phyloP scores from a whole-genome alignment of 2,329 filamentous ascomycete genomes.

The Neopestalotiopsis rosae region DNA sequence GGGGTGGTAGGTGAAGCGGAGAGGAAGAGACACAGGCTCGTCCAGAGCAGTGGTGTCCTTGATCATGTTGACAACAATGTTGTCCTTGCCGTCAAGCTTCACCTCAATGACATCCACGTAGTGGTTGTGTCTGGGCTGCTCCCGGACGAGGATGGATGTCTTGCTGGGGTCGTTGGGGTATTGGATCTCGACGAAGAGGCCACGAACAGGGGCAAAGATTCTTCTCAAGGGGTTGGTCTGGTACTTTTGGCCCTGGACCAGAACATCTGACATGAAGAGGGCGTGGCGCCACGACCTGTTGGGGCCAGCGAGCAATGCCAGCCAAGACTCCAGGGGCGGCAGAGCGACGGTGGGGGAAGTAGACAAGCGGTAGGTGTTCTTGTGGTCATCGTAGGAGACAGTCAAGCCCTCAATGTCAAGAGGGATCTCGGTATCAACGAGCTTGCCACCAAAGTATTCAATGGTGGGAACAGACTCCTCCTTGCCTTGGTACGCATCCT shows the following conservation, averaged over 20 bases:
- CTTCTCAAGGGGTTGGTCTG: constrained; percentile 95
- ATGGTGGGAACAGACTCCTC: constrained; percentile 78
- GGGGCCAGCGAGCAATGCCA: constrained; percentile 84
- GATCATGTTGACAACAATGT: constrained; percentile 88
- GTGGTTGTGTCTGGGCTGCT: constrained; percentile 85
- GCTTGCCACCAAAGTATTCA: constrained; percentile 94
- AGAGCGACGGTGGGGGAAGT: constrained; percentile 74
- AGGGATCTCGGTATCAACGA: constrained; percentile 74
- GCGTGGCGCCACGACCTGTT: constrained; percentile 93
- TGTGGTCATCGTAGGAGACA: constrained; percentile 77
- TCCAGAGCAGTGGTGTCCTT: constrained; percentile 90
- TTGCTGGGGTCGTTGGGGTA: constrained; percentile 82
- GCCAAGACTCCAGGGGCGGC: constrained; percentile 82
- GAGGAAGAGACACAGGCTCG: constrained; percentile 79
- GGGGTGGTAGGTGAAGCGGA: constrained; percentile 92
- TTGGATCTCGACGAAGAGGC: constrained; percentile 86
- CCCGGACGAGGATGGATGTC: constrained; percentile 85
- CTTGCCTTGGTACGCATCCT: constrained; percentile 80
- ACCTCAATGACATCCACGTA: constrained; percentile 89
- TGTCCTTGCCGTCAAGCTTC: constrained; percentile 73
- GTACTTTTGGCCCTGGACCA: constrained; percentile 95
- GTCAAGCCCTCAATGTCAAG: constrained; percentile 85
- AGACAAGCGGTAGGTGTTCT: constrained; percentile 84
- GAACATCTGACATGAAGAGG: constrained; percentile 89
- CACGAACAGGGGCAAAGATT: constrained; percentile 84